Percentiles rank a stretch among this genome's conserved stretches.
These are phyloP conservation scores for Fonsecaea erecta DNA, from an alignment of 2,329 filamentous ascomycete species.

Conservation along the genomic window DNA sequence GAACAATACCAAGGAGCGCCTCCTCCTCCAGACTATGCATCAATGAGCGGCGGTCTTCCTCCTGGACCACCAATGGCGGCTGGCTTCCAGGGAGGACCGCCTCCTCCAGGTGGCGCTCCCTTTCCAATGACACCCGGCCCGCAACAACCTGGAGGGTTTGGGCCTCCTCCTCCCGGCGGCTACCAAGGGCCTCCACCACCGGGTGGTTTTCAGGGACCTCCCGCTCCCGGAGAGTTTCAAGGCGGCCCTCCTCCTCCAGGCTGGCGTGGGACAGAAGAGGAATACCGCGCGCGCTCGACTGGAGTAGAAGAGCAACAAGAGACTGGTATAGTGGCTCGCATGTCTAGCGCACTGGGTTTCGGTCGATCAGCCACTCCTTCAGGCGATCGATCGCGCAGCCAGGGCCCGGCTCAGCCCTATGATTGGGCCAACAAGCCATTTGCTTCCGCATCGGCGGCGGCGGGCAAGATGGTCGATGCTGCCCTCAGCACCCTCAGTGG, in stretches of 20 bases:
- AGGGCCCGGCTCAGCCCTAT: constrained; percentile 81
- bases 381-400: constrained; percentile 8
- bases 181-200: constrained; percentile 38
- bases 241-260: constrained; percentile 36
- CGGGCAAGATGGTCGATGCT: constrained; percentile 79
- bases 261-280: constrained; percentile 41
- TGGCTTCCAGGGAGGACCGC: constrained; percentile 25
- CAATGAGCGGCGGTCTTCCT: constrained; percentile 39
- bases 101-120: constrained; percentile 23
- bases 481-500: constrained; percentile 82
- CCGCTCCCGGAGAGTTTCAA: constrained; percentile 37
- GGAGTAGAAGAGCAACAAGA: constrained; percentile 49
- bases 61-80: constrained; percentile 41
- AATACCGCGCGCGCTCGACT: constrained; percentile 41
- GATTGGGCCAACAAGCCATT: constrained; percentile 82
- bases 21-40: constrained; percentile 53
- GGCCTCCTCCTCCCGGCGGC: constrained; percentile 38
- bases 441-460: constrained; percentile 78
- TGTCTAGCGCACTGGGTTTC: constrained; percentile 71
- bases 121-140: constrained; percentile 31
- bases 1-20: constrained; percentile 57
- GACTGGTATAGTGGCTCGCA: constrained; percentile 70
- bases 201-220: constrained; percentile 30
- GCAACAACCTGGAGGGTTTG: constrained; percentile 39
- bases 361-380: constrained; percentile 70